Evolutionary conservation across 2,329 filamentous ascomycete genomes (phyloP).

Genomic region (Aspergillus flavus): DNA sequence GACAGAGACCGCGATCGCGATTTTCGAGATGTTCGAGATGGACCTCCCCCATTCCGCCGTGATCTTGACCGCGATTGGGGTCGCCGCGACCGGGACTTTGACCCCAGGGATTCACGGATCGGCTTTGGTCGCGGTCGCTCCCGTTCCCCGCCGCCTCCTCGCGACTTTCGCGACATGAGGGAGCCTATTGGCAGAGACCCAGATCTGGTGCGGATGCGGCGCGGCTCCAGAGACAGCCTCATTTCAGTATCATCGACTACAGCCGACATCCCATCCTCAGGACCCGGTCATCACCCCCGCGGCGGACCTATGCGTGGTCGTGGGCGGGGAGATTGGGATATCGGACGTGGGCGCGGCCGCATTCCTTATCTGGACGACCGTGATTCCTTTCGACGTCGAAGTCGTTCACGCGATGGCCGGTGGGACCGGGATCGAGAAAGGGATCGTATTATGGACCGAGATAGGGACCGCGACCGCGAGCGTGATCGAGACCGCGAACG

Average conservation of each 20-base stretch:
- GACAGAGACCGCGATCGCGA: constrained; percentile 47
- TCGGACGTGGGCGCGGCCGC: constrained; percentile 47
- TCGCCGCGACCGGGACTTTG: constrained; percentile 51
- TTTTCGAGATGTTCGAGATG: constrained; percentile 45
- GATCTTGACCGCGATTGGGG: constrained; percentile 49
- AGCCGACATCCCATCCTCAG: constrained; percentile 40
- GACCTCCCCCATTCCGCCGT: constrained; percentile 41
- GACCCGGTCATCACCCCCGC: constrained; percentile 36
- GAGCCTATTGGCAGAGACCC: constrained; percentile 40
- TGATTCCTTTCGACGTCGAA: constrained; percentile 46
- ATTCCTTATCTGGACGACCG: constrained; percentile 44
- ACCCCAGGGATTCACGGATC: constrained; percentile 46
- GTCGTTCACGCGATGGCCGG: constrained; percentile 48
- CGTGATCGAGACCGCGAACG: constrained; percentile 40
- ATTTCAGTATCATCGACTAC: constrained; percentile 38
- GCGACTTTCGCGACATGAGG: constrained; percentile 45
- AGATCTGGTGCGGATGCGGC: constrained; percentile 44
- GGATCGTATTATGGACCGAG: constrained; percentile 35
- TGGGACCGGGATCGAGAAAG: constrained; percentile 44
- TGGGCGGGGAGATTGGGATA: constrained; percentile 47
- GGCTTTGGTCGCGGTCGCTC: constrained; percentile 51
- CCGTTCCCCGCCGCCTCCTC: constrained; percentile 41
- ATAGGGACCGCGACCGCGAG: constrained; percentile 34
- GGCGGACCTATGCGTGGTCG: constrained; percentile 45
- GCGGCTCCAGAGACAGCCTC: constrained; percentile 49